These are phyloP conservation scores for Astrothelium subdiscretum DNA, from an alignment of 495 filamentous ascomycete genomes.

Conservation along the genomic window DNA sequence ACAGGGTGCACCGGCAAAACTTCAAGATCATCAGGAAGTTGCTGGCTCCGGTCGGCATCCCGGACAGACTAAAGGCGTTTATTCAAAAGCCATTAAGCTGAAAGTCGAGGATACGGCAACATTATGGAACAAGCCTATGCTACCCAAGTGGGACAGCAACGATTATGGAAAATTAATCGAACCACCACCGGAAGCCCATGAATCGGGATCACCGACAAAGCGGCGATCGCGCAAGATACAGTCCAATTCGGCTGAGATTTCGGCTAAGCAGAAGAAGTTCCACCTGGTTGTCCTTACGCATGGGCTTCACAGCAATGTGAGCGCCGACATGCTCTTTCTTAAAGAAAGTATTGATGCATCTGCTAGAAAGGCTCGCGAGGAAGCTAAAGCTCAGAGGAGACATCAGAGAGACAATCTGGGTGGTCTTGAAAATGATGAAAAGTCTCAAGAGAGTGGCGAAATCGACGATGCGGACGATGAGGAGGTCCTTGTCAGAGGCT, in stretches of 20 bases:
- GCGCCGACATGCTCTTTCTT: constrained; percentile 90
- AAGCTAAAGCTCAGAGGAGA: constrained; percentile 30
- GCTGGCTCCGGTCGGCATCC: constrained; percentile 29
- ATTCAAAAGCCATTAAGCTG: constrained; percentile 62
- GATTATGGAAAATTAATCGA: constrained; percentile 12
- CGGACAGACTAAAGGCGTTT: constrained; percentile 59
- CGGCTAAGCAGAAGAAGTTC: constrained; percentile 53
- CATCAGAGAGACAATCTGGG: constrained; percentile 35
- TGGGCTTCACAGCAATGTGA: constrained; percentile 92
- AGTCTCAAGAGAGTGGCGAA: constrained; percentile 12
- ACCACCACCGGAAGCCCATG: constrained; percentile 10
- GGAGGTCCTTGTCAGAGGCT: constrained; percentile 88
- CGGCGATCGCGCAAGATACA: constrained; percentile 19
- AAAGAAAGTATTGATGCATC: constrained; percentile 93
- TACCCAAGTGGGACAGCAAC: constrained; percentile 52
- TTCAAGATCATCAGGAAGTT: constrained; percentile 53
- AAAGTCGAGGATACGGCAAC: constrained; percentile 76
- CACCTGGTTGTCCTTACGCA: constrained; percentile 91
- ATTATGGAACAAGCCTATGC: constrained; percentile 79
- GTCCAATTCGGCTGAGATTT: constrained; percentile 17
- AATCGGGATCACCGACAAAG: constrained; percentile 3
- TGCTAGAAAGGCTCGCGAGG: constrained; percentile 53
- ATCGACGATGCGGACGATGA: constrained; percentile 60
- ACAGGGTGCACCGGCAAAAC: constrained; percentile 48
- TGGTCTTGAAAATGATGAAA: background rate